Percentiles rank a stretch among this genome's conserved stretches.
These are phyloP conservation scores for Pseudotulostoma volvatum DNA, from an alignment of 495 filamentous ascomycete genomes.

Conservation along the genomic window DNA sequence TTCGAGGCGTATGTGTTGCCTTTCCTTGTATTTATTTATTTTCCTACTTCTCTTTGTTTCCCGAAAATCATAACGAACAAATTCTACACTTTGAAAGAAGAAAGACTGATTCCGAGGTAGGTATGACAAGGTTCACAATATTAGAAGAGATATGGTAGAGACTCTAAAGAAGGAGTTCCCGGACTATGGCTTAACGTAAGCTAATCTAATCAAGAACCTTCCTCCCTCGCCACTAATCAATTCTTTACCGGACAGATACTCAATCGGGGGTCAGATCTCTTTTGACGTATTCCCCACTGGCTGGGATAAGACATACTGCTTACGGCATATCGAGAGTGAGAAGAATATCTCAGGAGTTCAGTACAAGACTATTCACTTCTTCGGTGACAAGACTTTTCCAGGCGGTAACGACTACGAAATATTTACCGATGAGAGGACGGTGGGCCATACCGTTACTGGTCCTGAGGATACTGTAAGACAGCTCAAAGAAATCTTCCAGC, in stretches of 20 bases:
- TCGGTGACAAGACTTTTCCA: constrained; percentile 79
- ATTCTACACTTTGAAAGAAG: too few relatives aligned
- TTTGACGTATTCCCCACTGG: constrained; percentile 95
- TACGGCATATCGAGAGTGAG: constrained; percentile 73
- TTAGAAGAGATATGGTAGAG: constrained; percentile 56
- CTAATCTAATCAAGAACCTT: constrained; percentile 7
- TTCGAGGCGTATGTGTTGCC: constrained; percentile 39
- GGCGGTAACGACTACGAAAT: constrained; percentile 97
- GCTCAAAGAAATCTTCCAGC: constrained; percentile 62
- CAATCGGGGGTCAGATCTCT: constrained; percentile 90
- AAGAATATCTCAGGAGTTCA: constrained; percentile 54
- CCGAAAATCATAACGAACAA: too few relatives aligned
- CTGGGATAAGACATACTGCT: constrained; percentile 98
- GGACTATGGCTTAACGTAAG: constrained; percentile 71
- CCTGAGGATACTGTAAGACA: constrained; percentile 67
- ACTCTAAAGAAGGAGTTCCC: constrained; percentile 65
- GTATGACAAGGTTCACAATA: constrained; percentile 59
- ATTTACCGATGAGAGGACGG: constrained; percentile 59
- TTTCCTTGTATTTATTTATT: neutral
- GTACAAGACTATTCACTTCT: constrained; percentile 89
- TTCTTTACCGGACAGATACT: constrained; percentile 40
- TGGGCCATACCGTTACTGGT: constrained; percentile 64
- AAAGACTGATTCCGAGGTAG: too few relatives aligned
- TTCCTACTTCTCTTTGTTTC: too few relatives aligned
- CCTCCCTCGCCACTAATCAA: constrained; percentile 2